A percentile compares a stretch with the other conserved stretches of the same genome.
phyloP scores from a whole-genome alignment of 164 flowering plant genomes.

The Vitis amurensis region DNA sequence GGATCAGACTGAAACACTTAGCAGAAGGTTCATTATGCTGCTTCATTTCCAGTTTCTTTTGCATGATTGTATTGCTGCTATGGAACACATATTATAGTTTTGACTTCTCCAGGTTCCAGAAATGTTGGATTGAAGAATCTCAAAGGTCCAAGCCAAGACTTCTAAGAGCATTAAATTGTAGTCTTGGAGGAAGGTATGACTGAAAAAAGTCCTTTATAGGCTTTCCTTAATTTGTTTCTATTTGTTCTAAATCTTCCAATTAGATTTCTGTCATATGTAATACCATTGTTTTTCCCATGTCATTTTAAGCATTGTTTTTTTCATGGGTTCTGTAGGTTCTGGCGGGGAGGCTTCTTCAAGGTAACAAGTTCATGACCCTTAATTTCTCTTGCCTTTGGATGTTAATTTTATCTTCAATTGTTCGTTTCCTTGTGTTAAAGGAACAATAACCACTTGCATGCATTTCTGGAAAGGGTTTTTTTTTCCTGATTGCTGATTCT shows the following conservation, averaged over 20 bases:
- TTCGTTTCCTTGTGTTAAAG: neutral
- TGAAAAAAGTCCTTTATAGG: too few relatives aligned
- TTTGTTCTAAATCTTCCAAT: neutral
- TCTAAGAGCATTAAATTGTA: constrained; percentile 60
- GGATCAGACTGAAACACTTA: constrained; percentile 79
- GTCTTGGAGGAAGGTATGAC: constrained; percentile 69
- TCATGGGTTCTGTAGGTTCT: constrained; percentile 11
- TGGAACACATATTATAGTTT: too few relatives aligned
- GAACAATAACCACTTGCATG: too few relatives aligned
- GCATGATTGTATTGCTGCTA: too few relatives aligned
- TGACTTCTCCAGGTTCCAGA: constrained; percentile 47
- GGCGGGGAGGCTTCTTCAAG: too few relatives aligned
- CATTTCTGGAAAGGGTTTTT: too few relatives aligned
- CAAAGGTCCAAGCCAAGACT: constrained; percentile 67
- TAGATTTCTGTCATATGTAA: neutral
- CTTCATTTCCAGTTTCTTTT: constrained; percentile 6
- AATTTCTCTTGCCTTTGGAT: too few relatives aligned
- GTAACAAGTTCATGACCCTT: too few relatives aligned
- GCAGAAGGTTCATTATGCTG: constrained; percentile 45
- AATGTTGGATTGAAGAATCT: constrained; percentile 64
- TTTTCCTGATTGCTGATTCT: too few relatives aligned
- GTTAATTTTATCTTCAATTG: neutral
- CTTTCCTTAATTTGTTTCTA: too few relatives aligned
- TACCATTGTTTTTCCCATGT: constrained; percentile 9
- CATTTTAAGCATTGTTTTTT: constrained; percentile 2